Evolutionary conservation across 176 grass and related monocot genomes (phyloP).

Genomic region (Oryza meyeriana): DNA sequence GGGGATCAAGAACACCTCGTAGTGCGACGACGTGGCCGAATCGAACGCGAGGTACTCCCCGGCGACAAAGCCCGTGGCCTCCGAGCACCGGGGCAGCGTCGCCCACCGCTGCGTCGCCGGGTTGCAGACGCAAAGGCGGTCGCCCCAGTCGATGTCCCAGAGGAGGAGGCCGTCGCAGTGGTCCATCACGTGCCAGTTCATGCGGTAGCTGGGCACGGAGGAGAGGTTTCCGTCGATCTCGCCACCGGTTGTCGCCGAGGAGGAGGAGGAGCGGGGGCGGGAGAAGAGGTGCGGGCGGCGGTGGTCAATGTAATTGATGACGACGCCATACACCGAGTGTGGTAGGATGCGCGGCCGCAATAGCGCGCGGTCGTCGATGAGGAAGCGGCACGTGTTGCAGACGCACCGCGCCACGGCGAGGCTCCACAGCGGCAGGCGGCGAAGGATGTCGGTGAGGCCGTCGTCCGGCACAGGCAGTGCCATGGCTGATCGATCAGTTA

Average conservation of each 20-base stretch:
- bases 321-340: neutral
- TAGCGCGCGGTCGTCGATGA: neutral
- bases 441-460: neutral
- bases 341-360: neutral
- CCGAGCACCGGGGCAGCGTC: neutral
- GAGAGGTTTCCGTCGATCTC: neutral
- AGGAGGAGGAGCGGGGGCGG: neutral
- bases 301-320: neutral
- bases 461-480: no score
- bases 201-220: no score
- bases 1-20: neutral
- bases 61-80: neutral
- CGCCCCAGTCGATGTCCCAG: neutral
- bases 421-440: neutral
- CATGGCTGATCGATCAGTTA: no score
- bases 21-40: neutral
- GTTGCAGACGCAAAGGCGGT: no score
- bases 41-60: neutral
- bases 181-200: neutral
- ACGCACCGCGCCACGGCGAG: neutral
- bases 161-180: neutral
- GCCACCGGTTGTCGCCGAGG: neutral
- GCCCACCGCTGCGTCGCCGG: neutral
- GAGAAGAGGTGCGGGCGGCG: no score
- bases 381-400: neutral